Percentiles rank a stretch among this genome's conserved stretches.
These are phyloP conservation scores for Scolecobasidium constrictum DNA, from an alignment of 2,329 filamentous ascomycete species.

Conservation along the genomic window DNA sequence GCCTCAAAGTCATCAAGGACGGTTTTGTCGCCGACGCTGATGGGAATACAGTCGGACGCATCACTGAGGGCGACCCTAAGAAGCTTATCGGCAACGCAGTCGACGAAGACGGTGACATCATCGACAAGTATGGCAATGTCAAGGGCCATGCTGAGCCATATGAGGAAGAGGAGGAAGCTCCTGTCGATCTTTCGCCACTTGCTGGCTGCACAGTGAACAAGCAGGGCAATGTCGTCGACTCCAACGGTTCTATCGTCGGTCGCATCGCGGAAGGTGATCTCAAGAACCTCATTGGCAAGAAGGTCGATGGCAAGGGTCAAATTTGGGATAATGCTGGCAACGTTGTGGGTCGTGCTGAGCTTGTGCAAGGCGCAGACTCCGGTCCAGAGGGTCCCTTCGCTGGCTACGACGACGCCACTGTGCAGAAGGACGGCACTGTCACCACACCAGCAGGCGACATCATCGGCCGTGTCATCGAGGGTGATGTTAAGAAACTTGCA, in stretches of 20 bases:
- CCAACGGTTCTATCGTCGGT: conserved; percentile 46
- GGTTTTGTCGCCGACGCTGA: conserved; percentile 67
- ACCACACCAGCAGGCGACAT: conserved; percentile 34
- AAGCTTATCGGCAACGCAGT: conserved; percentile 61
- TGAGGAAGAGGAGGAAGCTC: conserved; percentile 35
- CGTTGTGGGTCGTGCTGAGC: conserved; percentile 47
- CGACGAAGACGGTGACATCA: conserved; percentile 72
- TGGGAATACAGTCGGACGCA: conserved; percentile 63
- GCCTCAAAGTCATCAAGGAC: conserved; percentile 56
- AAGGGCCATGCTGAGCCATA: conserved; percentile 49
- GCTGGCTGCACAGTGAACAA: conserved; percentile 55
- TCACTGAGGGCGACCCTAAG: conserved; percentile 62
- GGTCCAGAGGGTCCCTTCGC: conserved; percentile 47
- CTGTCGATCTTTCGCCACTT: conserved; percentile 47
- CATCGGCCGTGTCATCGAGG: conserved; percentile 38
- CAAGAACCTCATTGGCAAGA: conserved; percentile 46
- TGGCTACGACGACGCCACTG: conserved; percentile 45
- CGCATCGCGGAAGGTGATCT: conserved; percentile 47
- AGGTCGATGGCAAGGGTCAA: conserved; percentile 51
- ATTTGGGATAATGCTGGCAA: conserved; percentile 54
- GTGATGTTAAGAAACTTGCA: conserved; percentile 39
- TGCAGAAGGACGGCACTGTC: conserved; percentile 48
- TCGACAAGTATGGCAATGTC: conserved; percentile 61
- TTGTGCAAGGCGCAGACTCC: conserved; percentile 40
- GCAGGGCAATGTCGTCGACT: conserved; percentile 50